A percentile compares a stretch with the other conserved stretches of the same genome.
phyloP scores from a whole-genome alignment of 2,329 filamentous ascomycete genomes.

The Aureobasidium leucospermi region DNA sequence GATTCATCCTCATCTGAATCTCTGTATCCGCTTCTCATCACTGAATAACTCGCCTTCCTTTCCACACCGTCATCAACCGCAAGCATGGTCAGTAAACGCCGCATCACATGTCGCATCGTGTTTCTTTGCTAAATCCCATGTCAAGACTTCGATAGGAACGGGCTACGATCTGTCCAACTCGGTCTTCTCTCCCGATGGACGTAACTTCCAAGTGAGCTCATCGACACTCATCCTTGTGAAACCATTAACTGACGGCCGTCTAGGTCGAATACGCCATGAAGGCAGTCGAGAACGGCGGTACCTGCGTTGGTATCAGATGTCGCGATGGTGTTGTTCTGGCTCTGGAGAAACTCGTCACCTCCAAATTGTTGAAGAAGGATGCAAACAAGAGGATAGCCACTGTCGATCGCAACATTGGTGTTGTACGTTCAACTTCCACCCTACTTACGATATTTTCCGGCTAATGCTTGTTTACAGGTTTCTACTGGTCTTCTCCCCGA shows the following conservation, averaged over 20 bases:
- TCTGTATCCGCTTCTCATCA: constrained; percentile 24
- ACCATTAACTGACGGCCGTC: background rate
- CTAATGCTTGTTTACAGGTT: constrained; percentile 49
- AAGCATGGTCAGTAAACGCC: constrained; percentile 14
- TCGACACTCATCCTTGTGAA: background rate
- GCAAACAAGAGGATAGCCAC: constrained; percentile 97
- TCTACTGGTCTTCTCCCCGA: constrained; percentile 93
- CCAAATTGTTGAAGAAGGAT: constrained; percentile 88
- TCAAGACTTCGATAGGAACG: constrained; percentile 96
- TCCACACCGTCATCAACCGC: constrained; percentile 30
- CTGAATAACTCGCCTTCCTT: constrained; percentile 69
- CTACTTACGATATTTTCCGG: background rate
- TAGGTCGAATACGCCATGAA: constrained; percentile 93
- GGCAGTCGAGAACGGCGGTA: constrained; percentile 96
- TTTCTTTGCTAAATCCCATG: background rate
- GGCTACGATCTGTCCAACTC: constrained; percentile 99
- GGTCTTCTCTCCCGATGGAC: constrained; percentile 97
- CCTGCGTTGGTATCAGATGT: constrained; percentile 90
- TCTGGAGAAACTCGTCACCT: constrained; percentile 91
- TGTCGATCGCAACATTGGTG: constrained; percentile 85
- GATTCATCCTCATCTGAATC: background rate
- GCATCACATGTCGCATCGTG: background rate
- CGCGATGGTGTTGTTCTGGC: constrained; percentile 95
- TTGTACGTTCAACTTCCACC: constrained; percentile 53
- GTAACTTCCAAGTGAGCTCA: constrained; percentile 80